These are phyloP conservation scores for Lactifluus subvellereus DNA, from an alignment of 768 basidiomycete species.

Conservation along the genomic window DNA sequence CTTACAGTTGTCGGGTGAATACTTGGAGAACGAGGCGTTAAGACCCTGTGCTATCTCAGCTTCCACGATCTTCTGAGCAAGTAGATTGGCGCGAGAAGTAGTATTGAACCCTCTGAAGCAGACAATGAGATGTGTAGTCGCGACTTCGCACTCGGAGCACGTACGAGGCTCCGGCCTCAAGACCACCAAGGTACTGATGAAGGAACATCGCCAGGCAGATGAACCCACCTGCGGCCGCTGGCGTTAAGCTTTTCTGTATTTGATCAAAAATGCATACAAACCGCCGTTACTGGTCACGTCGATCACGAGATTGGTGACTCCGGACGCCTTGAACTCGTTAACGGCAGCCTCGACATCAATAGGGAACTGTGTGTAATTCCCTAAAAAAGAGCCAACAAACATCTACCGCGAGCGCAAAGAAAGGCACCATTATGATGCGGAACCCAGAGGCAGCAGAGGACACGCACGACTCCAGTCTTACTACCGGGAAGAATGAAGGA, in stretches of 20 bases:
- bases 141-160: conserved; percentile 23
- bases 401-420: too few species aligned
- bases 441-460: too few species aligned
- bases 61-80: conserved; percentile 54
- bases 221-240: conserved; percentile 39
- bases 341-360: too few species aligned
- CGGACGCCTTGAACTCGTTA: too few species aligned
- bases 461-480: conserved; percentile 52
- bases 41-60: conserved; percentile 44
- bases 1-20: conserved; percentile 50
- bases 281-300: conserved; percentile 51
- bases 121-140: neutral
- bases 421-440: too few species aligned
- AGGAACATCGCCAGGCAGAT: conserved; percentile 59
- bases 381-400: too few species aligned
- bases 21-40: conserved; percentile 36
- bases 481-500: conserved; percentile 51
- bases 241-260: neutral
- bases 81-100: conserved; percentile 45
- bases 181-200: conserved; percentile 50
- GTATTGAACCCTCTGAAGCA: conserved; percentile 49
- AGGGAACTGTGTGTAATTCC: too few species aligned
- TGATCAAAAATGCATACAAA: conserved; percentile 25
- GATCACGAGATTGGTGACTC: too few species aligned
- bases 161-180: conserved; percentile 45